Conservation (phyloP, 345 rosid species). For the Eucalyptus sp. region DNA sequence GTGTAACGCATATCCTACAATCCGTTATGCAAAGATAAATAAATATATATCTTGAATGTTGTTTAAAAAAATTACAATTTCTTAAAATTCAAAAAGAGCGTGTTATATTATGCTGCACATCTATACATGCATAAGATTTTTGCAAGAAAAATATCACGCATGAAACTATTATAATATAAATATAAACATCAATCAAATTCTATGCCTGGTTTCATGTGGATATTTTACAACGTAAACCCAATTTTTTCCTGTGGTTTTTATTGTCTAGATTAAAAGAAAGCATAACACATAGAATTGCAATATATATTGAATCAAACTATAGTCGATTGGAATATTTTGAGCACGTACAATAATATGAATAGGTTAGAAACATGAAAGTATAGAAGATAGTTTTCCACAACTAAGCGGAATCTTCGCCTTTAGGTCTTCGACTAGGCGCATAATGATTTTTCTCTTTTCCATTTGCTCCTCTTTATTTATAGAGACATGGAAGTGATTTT, state of each 20-base stretch:
- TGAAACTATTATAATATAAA: neutral
- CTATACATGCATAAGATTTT: fast-evolving
- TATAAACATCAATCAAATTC: neutral
- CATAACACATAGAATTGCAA: neutral
- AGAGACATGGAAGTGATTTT: neutral
- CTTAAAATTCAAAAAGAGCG: neutral
- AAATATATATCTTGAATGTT: no score
- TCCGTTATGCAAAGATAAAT: no score
- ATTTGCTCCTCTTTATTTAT: neutral
- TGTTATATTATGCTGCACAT: neutral
- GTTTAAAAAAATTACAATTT: no score
- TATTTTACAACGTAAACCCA: no score
- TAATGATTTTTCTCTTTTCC: neutral
- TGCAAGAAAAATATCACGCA: neutral
- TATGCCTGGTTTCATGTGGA: fast-evolving
- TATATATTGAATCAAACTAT: neutral
- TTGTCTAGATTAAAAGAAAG: neutral
- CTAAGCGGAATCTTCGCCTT: neutral
- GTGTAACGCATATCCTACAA: neutral
- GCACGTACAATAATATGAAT: neutral
- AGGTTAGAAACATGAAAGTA: neutral
- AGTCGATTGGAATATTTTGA: neutral
- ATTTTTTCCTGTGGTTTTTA: neutral
- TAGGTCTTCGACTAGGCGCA: neutral
- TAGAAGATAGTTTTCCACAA: neutral